A percentile compares a stretch with the other conserved stretches of the same genome.
Evolutionary conservation across 2,329 filamentous ascomycete genomes (phyloP).

Genomic region (Trichoderma brevicompactum): DNA sequence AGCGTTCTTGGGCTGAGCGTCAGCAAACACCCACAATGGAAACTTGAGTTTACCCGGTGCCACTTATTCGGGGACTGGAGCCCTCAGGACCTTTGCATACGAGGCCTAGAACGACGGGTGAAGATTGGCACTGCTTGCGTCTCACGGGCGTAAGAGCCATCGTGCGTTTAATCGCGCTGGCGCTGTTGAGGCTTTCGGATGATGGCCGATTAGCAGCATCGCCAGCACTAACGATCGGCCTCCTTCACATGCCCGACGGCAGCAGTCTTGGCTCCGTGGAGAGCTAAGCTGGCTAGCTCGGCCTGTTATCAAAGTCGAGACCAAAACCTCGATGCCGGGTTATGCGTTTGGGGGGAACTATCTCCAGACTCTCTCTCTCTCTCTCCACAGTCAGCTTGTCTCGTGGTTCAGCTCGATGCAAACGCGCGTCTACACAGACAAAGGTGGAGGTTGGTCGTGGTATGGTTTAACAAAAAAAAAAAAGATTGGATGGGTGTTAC

Average conservation of each 20-base stretch:
- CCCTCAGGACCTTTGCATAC: background rate
- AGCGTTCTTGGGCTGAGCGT: background rate
- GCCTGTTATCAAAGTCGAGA: background rate
- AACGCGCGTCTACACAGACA: no score
- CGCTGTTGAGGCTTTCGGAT: background rate
- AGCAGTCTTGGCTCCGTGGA: background rate
- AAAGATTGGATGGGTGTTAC: conserved; percentile 8
- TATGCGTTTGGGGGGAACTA: background rate
- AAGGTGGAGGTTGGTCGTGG: background rate
- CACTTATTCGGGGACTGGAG: background rate
- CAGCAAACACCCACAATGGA: background rate
- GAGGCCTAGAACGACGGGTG: conserved; percentile 1
- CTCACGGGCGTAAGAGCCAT: background rate
- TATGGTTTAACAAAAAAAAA: background rate
- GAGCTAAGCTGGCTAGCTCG: background rate
- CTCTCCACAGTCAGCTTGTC: background rate
- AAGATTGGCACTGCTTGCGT: background rate
- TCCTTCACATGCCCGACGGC: no score
- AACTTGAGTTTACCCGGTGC: conserved; percentile 5
- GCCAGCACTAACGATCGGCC: background rate
- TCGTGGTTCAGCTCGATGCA: background rate
- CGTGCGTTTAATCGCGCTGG: background rate
- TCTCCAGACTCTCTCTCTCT: background rate
- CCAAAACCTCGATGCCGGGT: no score
- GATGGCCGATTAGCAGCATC: conserved; percentile 10